Evolutionary conservation across 1,139 yeast genomes (phyloP), one percentile per base, ranked within the genome.

Genomic region (Yamadazyma aaseri): DNA sequence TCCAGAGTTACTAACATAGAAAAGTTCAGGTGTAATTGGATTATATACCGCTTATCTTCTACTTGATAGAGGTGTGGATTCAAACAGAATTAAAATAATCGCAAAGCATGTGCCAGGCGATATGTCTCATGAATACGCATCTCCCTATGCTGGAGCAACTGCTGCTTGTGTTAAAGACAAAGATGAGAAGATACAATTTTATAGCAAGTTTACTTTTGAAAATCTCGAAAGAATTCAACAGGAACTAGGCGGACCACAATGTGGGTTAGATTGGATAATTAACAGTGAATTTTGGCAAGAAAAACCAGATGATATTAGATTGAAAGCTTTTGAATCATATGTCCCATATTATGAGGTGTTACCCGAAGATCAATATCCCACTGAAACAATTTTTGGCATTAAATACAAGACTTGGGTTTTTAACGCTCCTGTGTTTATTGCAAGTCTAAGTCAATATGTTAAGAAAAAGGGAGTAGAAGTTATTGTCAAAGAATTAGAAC

Each of bases 321-420:
- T 38, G n/a, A 18, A 31, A 2, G 33, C 21, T 17, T 36, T 38
- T 28, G 29, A 38, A 15, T 11, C 17, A 6, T 39, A 35, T 25
- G 33, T 26, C 10, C 26, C 28, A 3, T 21, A 18, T 17, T 26
- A 26, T 16, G 27, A 26, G 17, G 30, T 24, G 4, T 6, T 33
- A 5, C 26, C 27, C 9, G n/a, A n/a, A n/a, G 15, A 26, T 3
- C 13, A 29, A 11, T 44, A 29, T 15, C 34, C 36, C 9, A 33
- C 29, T 22, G 79, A 78, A 2, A 72, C 65, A 2, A 60, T 46
- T 5, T 78, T 57, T 50, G 87, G 86, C 9, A 64, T 78, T 37
- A 52, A 50, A 14, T 79, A 73, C 53, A 39, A 36, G 18, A 43
- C 59, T 5, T 55, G 58, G 56, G 46, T 42, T 22, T 55, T 56